Evolutionary conservation across 2,329 filamentous ascomycete species (phyloP).

Genomic region (Aspergillus udagawae): DNA sequence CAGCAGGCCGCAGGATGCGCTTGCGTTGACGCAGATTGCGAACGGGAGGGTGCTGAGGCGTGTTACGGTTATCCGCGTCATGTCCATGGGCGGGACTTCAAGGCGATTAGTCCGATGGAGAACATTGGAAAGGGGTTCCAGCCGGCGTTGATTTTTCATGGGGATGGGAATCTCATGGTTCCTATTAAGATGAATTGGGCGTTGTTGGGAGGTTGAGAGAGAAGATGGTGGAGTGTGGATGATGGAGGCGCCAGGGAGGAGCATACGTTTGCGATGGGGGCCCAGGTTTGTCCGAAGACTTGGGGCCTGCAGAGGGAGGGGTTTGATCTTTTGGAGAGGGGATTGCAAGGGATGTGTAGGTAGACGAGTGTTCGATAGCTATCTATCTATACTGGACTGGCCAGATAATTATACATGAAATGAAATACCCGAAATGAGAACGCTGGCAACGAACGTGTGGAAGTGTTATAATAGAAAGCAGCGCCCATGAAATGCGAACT

Average conservation of each 20-base stretch:
- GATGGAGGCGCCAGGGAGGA: constrained; percentile 39
- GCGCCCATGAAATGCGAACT: not conserved
- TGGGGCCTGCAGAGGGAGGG: constrained; percentile 36
- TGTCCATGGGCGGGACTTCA: constrained; percentile 16
- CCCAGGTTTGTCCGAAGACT: constrained; percentile 36
- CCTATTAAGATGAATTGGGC: constrained; percentile 32
- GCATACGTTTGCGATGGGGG: constrained; percentile 43
- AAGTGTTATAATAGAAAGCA: not conserved
- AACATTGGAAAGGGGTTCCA: constrained; percentile 31
- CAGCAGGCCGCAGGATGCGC: constrained; percentile 32
- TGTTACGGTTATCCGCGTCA: constrained; percentile 18
- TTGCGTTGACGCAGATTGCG: constrained; percentile 41
- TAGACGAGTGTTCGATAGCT: not conserved
- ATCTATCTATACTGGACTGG: not conserved
- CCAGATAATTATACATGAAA: not conserved
- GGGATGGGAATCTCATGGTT: constrained; percentile 40
- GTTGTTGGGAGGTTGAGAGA: constrained; percentile 24
- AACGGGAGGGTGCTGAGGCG: constrained; percentile 35
- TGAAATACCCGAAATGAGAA: not conserved
- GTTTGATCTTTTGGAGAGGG: constrained; percentile 40
- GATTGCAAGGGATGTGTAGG: constrained; percentile 8
- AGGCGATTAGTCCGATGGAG: constrained; percentile 29
- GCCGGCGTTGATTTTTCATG: constrained; percentile 44
- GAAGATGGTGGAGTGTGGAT: constrained; percentile 33
- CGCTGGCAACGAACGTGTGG: not conserved